Evolutionary conservation across 2,329 filamentous ascomycete genomes (phyloP).

Genomic region (Botryotinia convoluta): DNA sequence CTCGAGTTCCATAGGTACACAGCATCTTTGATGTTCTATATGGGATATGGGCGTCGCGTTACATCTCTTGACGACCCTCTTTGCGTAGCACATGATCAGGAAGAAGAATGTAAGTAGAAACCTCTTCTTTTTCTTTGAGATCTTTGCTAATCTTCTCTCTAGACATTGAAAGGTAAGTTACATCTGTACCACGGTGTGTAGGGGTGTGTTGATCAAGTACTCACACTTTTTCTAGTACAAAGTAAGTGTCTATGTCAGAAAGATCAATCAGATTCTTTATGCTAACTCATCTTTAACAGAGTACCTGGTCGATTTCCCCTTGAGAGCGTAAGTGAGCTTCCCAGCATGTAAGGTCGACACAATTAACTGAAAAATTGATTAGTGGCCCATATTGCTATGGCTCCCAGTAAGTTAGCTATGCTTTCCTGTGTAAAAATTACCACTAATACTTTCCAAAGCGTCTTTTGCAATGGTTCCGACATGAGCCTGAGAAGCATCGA

Average conservation of each 20-base stretch:
- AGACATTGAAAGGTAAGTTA: neutral
- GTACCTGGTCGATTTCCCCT: neutral
- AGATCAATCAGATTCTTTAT: neutral
- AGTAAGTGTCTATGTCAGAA: neutral
- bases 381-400: neutral
- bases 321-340: neutral
- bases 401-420: neutral
- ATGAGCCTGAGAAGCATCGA: neutral
- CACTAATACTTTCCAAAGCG: neutral
- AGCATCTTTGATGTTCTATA: neutral
- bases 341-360: neutral
- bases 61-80: neutral
- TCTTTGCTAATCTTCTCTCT: neutral
- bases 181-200: neutral
- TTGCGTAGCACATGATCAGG: conserved; percentile 1
- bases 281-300: neutral
- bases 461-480: neutral
- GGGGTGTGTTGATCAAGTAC: neutral
- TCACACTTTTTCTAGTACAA: neutral
- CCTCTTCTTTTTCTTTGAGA: neutral
- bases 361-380: neutral
- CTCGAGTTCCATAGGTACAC: neutral
- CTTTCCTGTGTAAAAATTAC: neutral
- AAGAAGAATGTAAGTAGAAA: neutral
- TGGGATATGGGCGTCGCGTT: neutral